phyloP scores from a whole-genome alignment of 805 yeast species.

The Candida pseudoglaebosa region DNA sequence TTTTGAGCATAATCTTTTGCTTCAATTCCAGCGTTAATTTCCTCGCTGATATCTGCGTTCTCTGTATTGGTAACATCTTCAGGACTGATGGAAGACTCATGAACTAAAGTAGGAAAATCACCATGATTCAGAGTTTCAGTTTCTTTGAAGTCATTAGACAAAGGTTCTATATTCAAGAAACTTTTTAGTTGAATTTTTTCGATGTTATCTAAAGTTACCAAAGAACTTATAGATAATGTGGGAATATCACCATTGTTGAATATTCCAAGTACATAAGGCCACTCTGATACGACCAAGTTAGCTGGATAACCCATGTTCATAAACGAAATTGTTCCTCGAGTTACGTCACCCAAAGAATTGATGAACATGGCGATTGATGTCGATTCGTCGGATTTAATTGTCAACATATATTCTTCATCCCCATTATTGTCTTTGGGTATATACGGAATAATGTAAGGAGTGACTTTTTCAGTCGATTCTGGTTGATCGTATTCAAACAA shows the following conservation, averaged over 20 bases:
- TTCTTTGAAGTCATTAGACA: background rate
- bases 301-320: conserved; percentile 31
- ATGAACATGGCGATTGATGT: conserved; percentile 41
- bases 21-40: too few species aligned
- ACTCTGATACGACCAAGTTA: conserved; percentile 26
- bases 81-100: too few species aligned
- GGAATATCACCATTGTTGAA: conserved; percentile 13
- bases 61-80: too few species aligned
- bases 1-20: too few species aligned
- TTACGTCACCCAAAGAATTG: conserved; percentile 35
- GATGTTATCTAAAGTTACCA: conserved; percentile 19
- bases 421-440: conserved; percentile 13
- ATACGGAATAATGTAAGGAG: conserved; percentile 24
- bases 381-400: conserved; percentile 28
- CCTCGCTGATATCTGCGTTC: too few species aligned
- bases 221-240: conserved; percentile 19
- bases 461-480: conserved; percentile 8
- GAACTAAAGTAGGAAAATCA: too few species aligned
- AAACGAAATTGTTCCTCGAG: conserved; percentile 41
- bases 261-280: conserved; percentile 36
- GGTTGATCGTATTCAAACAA: conserved; percentile 27
- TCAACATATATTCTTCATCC: conserved; percentile 26
- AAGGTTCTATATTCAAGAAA: background rate
- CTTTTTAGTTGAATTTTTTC: conserved; percentile 4
- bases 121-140: background rate